Percentiles rank a stretch among this genome's conserved stretches.
phyloP scores from a whole-genome alignment of 2,329 filamentous ascomycete species.

The Bipolaris oryzae region DNA sequence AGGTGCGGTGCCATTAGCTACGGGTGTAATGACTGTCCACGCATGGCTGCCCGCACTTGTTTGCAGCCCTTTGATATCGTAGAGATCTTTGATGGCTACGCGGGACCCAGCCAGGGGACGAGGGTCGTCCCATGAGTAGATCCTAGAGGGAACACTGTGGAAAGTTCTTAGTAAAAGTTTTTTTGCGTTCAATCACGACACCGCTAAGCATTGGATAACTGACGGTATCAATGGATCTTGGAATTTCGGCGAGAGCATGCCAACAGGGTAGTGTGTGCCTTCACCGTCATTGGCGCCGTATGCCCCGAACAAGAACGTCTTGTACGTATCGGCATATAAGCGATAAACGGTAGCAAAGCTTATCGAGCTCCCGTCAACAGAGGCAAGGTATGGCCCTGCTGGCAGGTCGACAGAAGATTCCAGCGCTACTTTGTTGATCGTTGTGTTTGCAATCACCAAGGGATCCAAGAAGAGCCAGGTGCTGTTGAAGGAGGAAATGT shows the following conservation, averaged over 20 bases:
- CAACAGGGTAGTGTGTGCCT: constrained; percentile 29
- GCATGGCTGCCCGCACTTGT: constrained; percentile 34
- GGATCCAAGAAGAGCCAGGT: constrained; percentile 24
- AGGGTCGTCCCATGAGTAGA: constrained; percentile 46
- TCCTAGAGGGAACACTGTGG: constrained; percentile 46
- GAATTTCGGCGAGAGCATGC: constrained; percentile 33
- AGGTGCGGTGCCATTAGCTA: constrained; percentile 27
- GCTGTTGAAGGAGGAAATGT: constrained; percentile 22
- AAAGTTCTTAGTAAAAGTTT: not conserved
- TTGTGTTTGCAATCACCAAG: constrained; percentile 13
- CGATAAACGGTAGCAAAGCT: constrained; percentile 37
- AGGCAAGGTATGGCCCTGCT: constrained; percentile 40
- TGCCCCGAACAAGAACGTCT: constrained; percentile 40
- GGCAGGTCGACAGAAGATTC: constrained; percentile 20
- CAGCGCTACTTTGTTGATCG: not conserved
- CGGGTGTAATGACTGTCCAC: constrained; percentile 29
- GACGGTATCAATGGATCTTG: constrained; percentile 41
- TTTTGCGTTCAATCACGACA: not conserved
- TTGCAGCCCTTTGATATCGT: constrained; percentile 34
- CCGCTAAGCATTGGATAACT: constrained; percentile 1
- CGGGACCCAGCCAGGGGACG: constrained; percentile 38
- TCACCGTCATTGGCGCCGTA: constrained; percentile 35
- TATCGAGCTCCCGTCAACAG: constrained; percentile 15
- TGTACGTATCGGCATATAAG: constrained; percentile 38
- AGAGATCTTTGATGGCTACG: constrained; percentile 36